Conservation (phyloP, 805 yeast species). For the Candida gorgasii region DNA sequence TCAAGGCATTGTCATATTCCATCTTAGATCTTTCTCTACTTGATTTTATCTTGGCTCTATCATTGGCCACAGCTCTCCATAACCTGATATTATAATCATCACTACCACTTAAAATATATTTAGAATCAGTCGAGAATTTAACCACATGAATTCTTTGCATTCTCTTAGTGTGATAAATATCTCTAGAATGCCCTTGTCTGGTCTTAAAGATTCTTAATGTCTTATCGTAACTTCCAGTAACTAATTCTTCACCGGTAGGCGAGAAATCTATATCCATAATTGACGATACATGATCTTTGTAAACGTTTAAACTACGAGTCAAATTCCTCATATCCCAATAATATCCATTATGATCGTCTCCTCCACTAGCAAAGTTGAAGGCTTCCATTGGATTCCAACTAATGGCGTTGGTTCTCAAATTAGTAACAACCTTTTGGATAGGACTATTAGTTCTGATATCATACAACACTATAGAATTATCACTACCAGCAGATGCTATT, state of each 20-base stretch:
- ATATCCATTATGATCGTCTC: slow-evolving; percentile 93
- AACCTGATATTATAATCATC: slow-evolving; percentile 95
- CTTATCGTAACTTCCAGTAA: slow-evolving; percentile 93
- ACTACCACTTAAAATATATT: slow-evolving; percentile 84
- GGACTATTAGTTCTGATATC: slow-evolving; percentile 91
- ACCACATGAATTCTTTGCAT: slow-evolving; percentile 94
- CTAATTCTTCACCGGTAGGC: slow-evolving; percentile 96
- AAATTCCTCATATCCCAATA: slow-evolving; percentile 96
- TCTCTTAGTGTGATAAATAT: slow-evolving; percentile 93
- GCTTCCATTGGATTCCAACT: slow-evolving; percentile 99
- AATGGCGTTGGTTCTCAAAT: slow-evolving; percentile 79
- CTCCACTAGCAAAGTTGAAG: slow-evolving; percentile 84
- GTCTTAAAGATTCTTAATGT: slow-evolving; percentile 79
- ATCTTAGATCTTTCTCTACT: slow-evolving; percentile 76
- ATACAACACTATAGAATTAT: slow-evolving; percentile 85
- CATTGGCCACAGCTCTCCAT: slow-evolving; percentile 90
- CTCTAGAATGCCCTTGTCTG: slow-evolving; percentile 88
- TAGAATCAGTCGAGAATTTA: slow-evolving; percentile 84
- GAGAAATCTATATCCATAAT: slow-evolving; percentile 93
- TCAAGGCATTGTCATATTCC: slow-evolving; percentile 89
- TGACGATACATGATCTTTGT: slow-evolving; percentile 94
- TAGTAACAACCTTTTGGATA: slow-evolving; percentile 83
- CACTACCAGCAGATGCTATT: slow-evolving; percentile 81
- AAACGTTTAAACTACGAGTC: slow-evolving; percentile 76
- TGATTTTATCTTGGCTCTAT: slow-evolving; percentile 78